A percentile compares a stretch with the other conserved stretches of the same genome.
phyloP scores from a whole-genome alignment of 257 asterid genomes.

The Nicotiana undulata region DNA sequence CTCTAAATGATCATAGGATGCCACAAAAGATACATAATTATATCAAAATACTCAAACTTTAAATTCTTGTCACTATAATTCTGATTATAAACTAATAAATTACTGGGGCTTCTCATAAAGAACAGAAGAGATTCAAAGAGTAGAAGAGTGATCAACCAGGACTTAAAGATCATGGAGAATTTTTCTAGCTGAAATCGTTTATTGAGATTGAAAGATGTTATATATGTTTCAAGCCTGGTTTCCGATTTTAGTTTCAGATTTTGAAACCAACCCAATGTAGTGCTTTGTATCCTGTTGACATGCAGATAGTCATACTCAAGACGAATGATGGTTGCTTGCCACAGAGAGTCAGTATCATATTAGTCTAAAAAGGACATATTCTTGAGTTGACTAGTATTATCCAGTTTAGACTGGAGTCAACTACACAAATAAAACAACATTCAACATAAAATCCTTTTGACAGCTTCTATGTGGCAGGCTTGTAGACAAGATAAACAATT shows the following conservation, averaged over 20 bases:
- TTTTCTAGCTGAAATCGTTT: not conserved
- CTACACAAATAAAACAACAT: slow-evolving; percentile 1
- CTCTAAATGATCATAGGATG: not conserved
- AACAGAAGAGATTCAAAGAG: not conserved
- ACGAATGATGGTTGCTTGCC: not conserved
- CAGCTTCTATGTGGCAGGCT: slow-evolving; percentile 43
- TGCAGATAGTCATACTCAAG: not conserved
- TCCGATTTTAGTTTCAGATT: not conserved
- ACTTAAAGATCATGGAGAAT: not conserved
- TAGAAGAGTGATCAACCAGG: not conserved
- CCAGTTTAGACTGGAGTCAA: not conserved
- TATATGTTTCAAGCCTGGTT: not conserved
- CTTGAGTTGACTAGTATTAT: not conserved
- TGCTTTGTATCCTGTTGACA: not conserved
- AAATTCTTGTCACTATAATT: not conserved
- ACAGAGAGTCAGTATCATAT: not conserved
- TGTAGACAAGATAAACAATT: slow-evolving; percentile 88
- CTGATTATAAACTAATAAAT: not conserved
- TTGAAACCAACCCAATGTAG: not conserved
- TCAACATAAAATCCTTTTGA: slow-evolving; percentile 5
- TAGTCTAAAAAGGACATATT: not conserved
- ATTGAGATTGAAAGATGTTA: not conserved
- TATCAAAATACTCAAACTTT: not conserved
- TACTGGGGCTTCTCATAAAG: not conserved
- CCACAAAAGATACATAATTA: not conserved